phyloP scores from a whole-genome alignment of 2,329 filamentous ascomycete species.

The Daldinia eschscholtzii region DNA sequence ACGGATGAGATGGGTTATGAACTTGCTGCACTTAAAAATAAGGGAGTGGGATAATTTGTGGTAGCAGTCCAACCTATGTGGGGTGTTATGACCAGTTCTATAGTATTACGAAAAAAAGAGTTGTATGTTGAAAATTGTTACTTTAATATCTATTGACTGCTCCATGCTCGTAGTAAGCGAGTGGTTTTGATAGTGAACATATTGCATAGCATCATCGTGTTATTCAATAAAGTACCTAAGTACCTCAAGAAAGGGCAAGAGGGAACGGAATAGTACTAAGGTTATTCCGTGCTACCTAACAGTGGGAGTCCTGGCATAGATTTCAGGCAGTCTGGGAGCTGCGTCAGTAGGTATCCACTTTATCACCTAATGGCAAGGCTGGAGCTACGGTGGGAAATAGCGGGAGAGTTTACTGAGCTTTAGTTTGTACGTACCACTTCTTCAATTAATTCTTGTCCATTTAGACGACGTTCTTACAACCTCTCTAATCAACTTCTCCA shows the following conservation, averaged over 20 bases:
- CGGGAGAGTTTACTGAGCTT: constrained; percentile 24
- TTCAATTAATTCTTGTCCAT: constrained; percentile 16
- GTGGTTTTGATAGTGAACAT: neutral
- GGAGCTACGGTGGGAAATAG: constrained; percentile 31
- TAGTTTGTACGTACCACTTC: constrained; percentile 12
- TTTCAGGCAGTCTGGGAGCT: constrained; percentile 37
- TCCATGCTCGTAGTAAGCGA: no score
- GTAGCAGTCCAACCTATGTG: neutral
- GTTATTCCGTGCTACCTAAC: constrained; percentile 18
- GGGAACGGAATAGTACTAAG: constrained; percentile 18
- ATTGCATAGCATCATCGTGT: neutral
- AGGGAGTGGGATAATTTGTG: neutral
- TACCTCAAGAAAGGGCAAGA: constrained; percentile 7
- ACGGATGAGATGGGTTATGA: neutral
- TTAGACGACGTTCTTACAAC: neutral
- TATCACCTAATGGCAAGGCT: constrained; percentile 41
- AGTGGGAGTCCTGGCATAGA: neutral
- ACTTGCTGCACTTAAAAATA: neutral
- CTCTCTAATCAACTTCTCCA: neutral
- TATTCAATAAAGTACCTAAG: constrained; percentile 14
- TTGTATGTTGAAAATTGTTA: neutral
- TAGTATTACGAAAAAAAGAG: neutral
- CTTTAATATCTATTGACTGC: neutral
- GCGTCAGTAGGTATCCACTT: constrained; percentile 38
- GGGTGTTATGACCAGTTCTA: constrained; percentile 1